A percentile compares a stretch with the other conserved stretches of the same genome.
Evolutionary conservation across 2,329 filamentous ascomycete species (phyloP).

Genomic region (Sporothrix brunneoviolacea): DNA sequence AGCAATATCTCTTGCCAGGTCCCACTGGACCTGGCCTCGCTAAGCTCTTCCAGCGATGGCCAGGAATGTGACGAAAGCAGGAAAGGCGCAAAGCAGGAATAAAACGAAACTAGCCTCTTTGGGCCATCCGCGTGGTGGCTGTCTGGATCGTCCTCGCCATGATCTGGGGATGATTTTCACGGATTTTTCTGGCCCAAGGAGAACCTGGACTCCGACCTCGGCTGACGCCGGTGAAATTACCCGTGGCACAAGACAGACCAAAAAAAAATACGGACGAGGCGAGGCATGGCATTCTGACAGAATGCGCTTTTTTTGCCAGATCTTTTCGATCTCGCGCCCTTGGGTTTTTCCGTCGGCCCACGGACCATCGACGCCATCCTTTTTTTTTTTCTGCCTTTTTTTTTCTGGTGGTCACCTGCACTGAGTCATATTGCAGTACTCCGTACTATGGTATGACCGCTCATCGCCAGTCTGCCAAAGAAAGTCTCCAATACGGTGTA

Average conservation of each 20-base stretch:
- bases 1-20: neutral
- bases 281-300: constrained; percentile 6
- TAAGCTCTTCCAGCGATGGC: too few relatives aligned
- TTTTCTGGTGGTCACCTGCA: neutral
- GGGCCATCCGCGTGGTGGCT: neutral
- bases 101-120: constrained; percentile 1
- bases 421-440: constrained; percentile 6
- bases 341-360: neutral
- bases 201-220: constrained; percentile 5
- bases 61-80: neutral
- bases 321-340: neutral
- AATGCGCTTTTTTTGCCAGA: neutral
- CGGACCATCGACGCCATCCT: too few relatives aligned
- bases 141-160: neutral
- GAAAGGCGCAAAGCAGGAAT: neutral
- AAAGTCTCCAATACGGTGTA: too few relatives aligned
- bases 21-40: too few relatives aligned
- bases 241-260: constrained; percentile 4
- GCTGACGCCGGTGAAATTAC: constrained; percentile 7
- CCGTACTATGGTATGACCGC: too few relatives aligned
- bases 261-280: neutral
- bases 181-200: neutral
- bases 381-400: neutral
- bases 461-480: too few relatives aligned
- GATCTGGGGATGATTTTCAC: too few relatives aligned